Evolutionary conservation across 495 filamentous ascomycete species (phyloP).

Genomic region (Collariella sp.): DNA sequence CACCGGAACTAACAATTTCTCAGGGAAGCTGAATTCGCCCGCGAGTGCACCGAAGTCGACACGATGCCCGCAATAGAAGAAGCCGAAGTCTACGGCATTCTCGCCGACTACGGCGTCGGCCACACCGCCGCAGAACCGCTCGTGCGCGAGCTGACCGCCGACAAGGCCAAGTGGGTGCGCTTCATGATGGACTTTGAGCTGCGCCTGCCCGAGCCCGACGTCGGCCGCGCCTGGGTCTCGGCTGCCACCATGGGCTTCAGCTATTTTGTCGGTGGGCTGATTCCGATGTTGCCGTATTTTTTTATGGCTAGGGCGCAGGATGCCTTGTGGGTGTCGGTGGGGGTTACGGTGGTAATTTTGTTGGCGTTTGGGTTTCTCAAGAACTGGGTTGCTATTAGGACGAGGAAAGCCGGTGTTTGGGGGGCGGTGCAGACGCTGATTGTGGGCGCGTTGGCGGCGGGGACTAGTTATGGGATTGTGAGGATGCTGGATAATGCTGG

Average conservation of each 20-base stretch:
- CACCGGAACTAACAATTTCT: constrained; percentile 23
- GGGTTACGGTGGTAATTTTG: constrained; percentile 43
- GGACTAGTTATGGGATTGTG: constrained; percentile 38
- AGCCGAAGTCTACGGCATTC: constrained; percentile 36
- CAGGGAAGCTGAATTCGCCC: constrained; percentile 39
- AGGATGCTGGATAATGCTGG: constrained; percentile 16
- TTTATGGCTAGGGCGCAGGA: constrained; percentile 33
- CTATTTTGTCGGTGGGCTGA: constrained; percentile 49
- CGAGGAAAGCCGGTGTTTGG: constrained; percentile 29
- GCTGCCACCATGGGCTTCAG: constrained; percentile 44
- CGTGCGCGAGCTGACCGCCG: constrained; percentile 32
- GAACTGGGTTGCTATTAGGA: constrained; percentile 27
- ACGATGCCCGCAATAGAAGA: constrained; percentile 34
- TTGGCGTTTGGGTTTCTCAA: constrained; percentile 48
- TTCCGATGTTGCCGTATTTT: constrained; percentile 53
- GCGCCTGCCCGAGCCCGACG: constrained; percentile 36
- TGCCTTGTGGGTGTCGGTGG: constrained; percentile 44
- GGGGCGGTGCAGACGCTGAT: constrained; percentile 37
- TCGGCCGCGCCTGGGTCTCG: constrained; percentile 37
- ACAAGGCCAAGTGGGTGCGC: constrained; percentile 39
- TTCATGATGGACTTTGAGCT: constrained; percentile 52
- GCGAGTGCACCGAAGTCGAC: constrained; percentile 37
- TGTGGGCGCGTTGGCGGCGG: constrained; percentile 36
- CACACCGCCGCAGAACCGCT: constrained; percentile 26
- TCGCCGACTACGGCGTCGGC: constrained; percentile 36